Evolutionary conservation across 352 stramenopile species (phyloP).

Genomic region (Globisporangium nunn): DNA sequence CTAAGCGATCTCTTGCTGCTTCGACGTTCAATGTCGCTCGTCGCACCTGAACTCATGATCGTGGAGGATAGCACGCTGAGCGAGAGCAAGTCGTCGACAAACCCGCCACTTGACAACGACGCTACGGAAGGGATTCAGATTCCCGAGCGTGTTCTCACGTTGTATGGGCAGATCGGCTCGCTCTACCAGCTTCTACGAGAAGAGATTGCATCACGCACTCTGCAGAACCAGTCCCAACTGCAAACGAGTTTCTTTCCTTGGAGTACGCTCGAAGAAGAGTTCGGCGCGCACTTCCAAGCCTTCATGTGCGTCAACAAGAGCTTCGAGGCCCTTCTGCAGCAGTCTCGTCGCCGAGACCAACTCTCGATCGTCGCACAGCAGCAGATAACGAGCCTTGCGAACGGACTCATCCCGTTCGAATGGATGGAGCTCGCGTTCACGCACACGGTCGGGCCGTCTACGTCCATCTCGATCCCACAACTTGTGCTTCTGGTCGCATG

Average conservation of each 20-base stretch:
- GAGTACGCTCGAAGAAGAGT: slow-evolving; percentile 6
- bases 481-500: slow-evolving; percentile 10
- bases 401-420: slow-evolving; percentile 8
- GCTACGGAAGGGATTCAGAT: background rate
- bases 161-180: slow-evolving; percentile 4
- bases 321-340: slow-evolving; percentile 3
- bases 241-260: slow-evolving; percentile 8
- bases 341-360: background rate
- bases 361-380: slow-evolving; percentile 7
- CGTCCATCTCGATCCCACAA: slow-evolving; percentile 9
- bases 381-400: slow-evolving; percentile 13
- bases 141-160: background rate
- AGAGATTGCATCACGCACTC: background rate
- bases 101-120: background rate
- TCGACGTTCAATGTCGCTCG: slow-evolving; percentile 2
- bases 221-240: background rate
- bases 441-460: slow-evolving; percentile 4
- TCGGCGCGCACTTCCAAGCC: slow-evolving; percentile 4
- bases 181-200: slow-evolving; percentile 7
- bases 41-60: slow-evolving; percentile 7
- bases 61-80: background rate
- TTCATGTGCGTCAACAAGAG: slow-evolving; percentile 5
- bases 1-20: slow-evolving; percentile 22
- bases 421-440: slow-evolving; percentile 13
- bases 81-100: background rate